Evolutionary conservation across 352 stramenopile genomes (phyloP).

Genomic region (Blastocystis sp.): DNA sequence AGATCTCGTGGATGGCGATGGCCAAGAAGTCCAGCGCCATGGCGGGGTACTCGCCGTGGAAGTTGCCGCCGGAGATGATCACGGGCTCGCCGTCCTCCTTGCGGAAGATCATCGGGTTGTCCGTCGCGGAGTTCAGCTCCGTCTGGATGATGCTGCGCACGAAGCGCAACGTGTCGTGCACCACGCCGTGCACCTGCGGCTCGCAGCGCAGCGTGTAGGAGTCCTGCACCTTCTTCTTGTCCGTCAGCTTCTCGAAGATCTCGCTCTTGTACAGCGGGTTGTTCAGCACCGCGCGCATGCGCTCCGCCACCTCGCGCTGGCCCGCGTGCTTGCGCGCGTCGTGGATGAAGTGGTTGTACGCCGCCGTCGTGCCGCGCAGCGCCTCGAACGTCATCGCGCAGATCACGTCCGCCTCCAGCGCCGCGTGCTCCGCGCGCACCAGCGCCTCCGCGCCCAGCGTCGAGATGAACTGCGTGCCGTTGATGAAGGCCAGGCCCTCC

Average conservation of each 20-base stretch:
- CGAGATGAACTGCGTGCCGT: conserved; percentile 85
- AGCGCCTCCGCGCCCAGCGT: conserved; percentile 80
- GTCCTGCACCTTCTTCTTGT: conserved; percentile 83
- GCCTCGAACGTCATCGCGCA: conserved; percentile 81
- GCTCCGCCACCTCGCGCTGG: conserved; percentile 79
- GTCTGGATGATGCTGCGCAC: conserved; percentile 81
- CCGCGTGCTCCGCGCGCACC: conserved; percentile 79
- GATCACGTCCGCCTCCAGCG: conserved; percentile 79
- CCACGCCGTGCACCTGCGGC: conserved; percentile 83
- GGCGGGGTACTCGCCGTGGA: conserved; percentile 84
- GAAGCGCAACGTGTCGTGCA: conserved; percentile 83
- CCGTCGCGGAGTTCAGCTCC: conserved; percentile 85
- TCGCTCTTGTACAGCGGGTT: conserved; percentile 76
- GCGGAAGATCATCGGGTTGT: conserved; percentile 86
- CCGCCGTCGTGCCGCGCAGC: conserved; percentile 82
- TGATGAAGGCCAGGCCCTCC: conserved; percentile 85
- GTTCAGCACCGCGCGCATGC: conserved; percentile 80
- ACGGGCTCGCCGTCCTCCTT: conserved; percentile 77
- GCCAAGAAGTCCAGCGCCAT: conserved; percentile 84
- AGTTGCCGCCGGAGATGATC: conserved; percentile 85
- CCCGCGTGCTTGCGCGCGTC: conserved; percentile 80
- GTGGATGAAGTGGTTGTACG: conserved; percentile 84
- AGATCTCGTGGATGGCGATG: conserved; percentile 82
- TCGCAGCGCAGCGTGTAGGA: conserved; percentile 83
- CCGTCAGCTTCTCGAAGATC: conserved; percentile 83